A percentile compares a stretch with the other conserved stretches of the same genome.
These are phyloP conservation scores for Daldinia grandis DNA, from an alignment of 495 filamentous ascomycete genomes.

Conservation along the genomic window DNA sequence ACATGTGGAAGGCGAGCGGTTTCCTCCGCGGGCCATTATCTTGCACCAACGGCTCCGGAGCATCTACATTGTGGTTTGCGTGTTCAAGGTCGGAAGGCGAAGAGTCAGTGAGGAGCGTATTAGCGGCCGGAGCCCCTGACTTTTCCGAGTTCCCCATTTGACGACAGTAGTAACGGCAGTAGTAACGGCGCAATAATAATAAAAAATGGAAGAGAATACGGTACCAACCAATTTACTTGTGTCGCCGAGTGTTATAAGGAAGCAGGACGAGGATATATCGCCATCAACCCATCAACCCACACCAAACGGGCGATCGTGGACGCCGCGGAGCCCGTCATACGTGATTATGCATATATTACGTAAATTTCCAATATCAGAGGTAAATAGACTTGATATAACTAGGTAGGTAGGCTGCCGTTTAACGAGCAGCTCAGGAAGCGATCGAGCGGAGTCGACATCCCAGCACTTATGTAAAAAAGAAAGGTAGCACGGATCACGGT, in stretches of 20 bases:
- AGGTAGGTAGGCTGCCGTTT: background rate
- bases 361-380: too few species aligned
- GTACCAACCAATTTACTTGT: background rate
- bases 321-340: too few species aligned
- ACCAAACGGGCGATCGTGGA: too few species aligned
- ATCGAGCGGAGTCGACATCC: background rate
- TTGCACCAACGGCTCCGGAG: background rate
- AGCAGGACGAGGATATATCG: too few species aligned
- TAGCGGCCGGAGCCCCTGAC: background rate
- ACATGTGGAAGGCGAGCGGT: background rate
- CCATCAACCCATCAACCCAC: too few species aligned
- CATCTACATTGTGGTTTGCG: background rate
- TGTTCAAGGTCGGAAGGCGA: background rate
- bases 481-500: background rate
- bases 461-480: too few species aligned
- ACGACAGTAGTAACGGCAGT: background rate
- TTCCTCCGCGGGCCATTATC: background rate
- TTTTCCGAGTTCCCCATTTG: background rate
- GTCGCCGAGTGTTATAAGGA: background rate
- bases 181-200: too few species aligned
- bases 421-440: background rate
- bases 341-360: too few species aligned
- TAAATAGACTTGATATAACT: too few species aligned
- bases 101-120: background rate
- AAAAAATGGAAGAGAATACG: background rate